phyloP scores from a whole-genome alignment of 805 yeast genomes.

The Kodamaea laetipori region DNA sequence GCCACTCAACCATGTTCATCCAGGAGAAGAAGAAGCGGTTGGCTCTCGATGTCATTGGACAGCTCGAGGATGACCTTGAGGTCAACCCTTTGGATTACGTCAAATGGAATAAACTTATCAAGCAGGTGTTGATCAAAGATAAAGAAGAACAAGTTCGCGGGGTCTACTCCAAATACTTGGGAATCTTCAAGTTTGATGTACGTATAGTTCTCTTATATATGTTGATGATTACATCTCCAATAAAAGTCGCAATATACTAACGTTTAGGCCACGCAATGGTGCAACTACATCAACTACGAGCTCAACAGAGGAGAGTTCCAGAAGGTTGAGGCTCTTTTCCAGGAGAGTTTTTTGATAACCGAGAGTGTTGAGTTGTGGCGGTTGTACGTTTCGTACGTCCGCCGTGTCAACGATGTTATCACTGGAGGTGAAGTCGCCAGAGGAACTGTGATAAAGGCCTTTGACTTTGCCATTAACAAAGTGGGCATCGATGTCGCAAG shows the following conservation, averaged over 20 bases:
- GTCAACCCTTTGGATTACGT: conserved; percentile 54
- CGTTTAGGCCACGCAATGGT: conserved; percentile 54
- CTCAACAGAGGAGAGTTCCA: conserved; percentile 63
- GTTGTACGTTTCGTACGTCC: conserved; percentile 75
- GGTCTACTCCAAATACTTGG: conserved; percentile 61
- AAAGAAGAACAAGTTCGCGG: conserved; percentile 60
- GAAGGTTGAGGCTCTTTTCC: conserved; percentile 65
- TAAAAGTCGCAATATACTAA: conserved; percentile 8
- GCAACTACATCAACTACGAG: conserved; percentile 65
- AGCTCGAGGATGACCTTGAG: conserved; percentile 55
- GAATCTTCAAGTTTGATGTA: conserved; percentile 63
- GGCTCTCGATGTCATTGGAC: conserved; percentile 56
- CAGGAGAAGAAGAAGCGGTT: conserved; percentile 22
- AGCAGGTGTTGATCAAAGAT: conserved; percentile 51
- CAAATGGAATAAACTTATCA: conserved; percentile 59
- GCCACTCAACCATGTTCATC: conserved; percentile 14
- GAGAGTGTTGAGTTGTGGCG: conserved; percentile 73
- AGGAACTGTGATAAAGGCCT: conserved; percentile 73
- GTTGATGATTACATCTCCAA: conserved; percentile 5
- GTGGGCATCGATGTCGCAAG: conserved; percentile 80
- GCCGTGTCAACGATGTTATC: conserved; percentile 65
- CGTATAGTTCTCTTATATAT: conserved; percentile 2
- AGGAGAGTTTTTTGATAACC: conserved; percentile 60
- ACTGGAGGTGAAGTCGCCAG: conserved; percentile 85
- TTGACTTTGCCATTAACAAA: conserved; percentile 73